Evolutionary conservation across 192 early-diverging fungal species (phyloP).

Genomic region (Phycomyces blakesleeanus): DNA sequence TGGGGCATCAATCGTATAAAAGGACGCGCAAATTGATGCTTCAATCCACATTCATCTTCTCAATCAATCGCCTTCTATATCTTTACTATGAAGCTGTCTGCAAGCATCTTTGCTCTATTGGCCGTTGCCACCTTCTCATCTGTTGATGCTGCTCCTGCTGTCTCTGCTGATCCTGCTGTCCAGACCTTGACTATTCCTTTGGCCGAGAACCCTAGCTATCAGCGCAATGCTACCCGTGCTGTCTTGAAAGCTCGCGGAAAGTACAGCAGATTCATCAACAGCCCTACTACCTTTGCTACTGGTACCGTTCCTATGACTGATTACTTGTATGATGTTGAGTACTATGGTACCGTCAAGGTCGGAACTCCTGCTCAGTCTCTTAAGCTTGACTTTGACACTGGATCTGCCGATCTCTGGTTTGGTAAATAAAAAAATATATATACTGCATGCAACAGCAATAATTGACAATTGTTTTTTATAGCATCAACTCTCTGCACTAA

Average conservation of each 20-base stretch:
- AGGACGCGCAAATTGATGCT: too few relatives aligned
- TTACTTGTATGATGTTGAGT: conserved; percentile 50
- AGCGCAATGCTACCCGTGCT: conserved; percentile 24
- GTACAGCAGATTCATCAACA: conserved; percentile 3
- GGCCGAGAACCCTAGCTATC: conserved; percentile 17
- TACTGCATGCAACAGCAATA: too few relatives aligned
- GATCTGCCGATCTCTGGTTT: conserved; percentile 69
- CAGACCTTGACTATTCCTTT: conserved; percentile 15
- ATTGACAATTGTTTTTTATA: conserved; percentile 8
- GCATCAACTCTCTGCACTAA: conserved; percentile 32
- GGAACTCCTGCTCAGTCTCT: conserved; percentile 66
- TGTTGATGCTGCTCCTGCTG: not conserved
- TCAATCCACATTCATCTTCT: not conserved
- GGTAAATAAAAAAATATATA: conserved; percentile 12
- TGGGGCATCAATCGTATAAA: too few relatives aligned
- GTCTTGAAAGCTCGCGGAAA: conserved; percentile 25
- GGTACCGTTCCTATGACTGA: conserved; percentile 34
- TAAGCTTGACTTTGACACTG: conserved; percentile 71
- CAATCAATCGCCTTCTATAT: not conserved
- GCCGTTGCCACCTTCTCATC: not conserved
- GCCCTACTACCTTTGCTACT: not conserved
- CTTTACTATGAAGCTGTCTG: not conserved
- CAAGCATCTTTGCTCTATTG: not conserved
- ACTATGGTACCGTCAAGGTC: conserved; percentile 61
- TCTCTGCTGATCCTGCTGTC: not conserved